These are phyloP conservation scores for Aspergillus fumigatus DNA, from an alignment of 2,329 filamentous ascomycete genomes.

Conservation along the genomic window DNA sequence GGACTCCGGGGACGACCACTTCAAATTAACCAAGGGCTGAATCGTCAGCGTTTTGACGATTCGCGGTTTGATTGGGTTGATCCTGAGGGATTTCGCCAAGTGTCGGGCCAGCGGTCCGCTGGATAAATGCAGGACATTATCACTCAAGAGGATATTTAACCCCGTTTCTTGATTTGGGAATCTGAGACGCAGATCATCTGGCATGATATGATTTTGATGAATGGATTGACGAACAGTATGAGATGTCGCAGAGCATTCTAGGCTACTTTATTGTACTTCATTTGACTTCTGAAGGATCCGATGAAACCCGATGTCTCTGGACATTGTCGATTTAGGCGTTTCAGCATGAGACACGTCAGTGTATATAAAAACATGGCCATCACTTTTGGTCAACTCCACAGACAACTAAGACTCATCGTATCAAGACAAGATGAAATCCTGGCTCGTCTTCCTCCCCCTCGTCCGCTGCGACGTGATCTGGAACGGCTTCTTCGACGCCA, in stretches of 20 bases:
- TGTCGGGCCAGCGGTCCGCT: background rate
- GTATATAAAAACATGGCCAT: background rate
- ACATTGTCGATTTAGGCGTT: background rate
- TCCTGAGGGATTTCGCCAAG: background rate
- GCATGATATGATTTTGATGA: background rate
- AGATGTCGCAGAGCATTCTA: too few species aligned
- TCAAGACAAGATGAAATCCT: slow-evolving; percentile 10
- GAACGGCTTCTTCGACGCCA: slow-evolving; percentile 25
- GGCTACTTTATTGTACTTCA: too few species aligned
- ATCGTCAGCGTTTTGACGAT: background rate
- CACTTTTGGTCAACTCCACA: background rate
- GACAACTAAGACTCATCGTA: background rate
- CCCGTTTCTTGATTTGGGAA: background rate
- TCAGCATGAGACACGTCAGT: background rate
- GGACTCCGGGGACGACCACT: background rate
- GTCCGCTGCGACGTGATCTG: slow-evolving; percentile 23
- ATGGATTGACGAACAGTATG: too few species aligned
- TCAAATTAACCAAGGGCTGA: background rate
- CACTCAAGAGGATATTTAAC: background rate
- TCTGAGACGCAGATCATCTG: background rate
- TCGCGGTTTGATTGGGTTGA: background rate
- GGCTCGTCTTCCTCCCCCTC: slow-evolving; percentile 5
- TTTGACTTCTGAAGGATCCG: background rate
- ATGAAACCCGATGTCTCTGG: background rate
- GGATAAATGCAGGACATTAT: background rate